A percentile compares a stretch with the other conserved stretches of the same genome.
These are phyloP conservation scores for Volvariella volvacea DNA, from an alignment of 1,284 basidiomycete genomes.

Conservation along the genomic window DNA sequence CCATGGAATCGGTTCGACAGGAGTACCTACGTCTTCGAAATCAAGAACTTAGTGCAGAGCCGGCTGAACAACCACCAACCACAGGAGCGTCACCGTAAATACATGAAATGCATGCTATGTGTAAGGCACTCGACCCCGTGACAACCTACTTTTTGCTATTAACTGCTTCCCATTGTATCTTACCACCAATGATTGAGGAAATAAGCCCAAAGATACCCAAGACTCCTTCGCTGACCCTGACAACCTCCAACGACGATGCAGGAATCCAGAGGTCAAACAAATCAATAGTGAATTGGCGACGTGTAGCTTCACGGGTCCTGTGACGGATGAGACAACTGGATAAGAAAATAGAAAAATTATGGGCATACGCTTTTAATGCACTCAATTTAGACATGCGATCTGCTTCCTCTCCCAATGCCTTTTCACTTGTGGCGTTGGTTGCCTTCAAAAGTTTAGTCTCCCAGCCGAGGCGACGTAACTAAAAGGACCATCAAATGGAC, in stretches of 20 bases:
- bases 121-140: background rate
- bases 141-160: conserved; percentile 32
- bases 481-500: background rate
- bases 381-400: conserved; percentile 58
- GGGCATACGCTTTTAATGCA: conserved; percentile 49
- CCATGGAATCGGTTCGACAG: conserved; percentile 63
- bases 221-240: conserved; percentile 81
- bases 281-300: conserved; percentile 79
- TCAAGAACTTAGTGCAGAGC: background rate
- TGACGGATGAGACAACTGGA: conserved; percentile 2
- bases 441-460: conserved; percentile 49
- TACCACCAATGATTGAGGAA: conserved; percentile 49
- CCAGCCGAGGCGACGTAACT: conserved; percentile 55
- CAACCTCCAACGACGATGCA: conserved; percentile 74
- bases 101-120: too few species aligned
- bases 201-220: conserved; percentile 78
- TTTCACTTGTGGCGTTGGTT: conserved; percentile 44
- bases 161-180: conserved; percentile 51
- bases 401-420: conserved; percentile 61
- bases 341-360: background rate
- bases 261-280: conserved; percentile 85
- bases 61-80: too few species aligned
- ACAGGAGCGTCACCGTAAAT: too few species aligned
- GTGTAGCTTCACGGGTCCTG: conserved; percentile 60
- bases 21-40: conserved; percentile 70